Evolutionary conservation across 805 yeast species (phyloP), one percentile per base, ranked within the genome.

Genomic region (Wickerhamomyces queroliae): DNA sequence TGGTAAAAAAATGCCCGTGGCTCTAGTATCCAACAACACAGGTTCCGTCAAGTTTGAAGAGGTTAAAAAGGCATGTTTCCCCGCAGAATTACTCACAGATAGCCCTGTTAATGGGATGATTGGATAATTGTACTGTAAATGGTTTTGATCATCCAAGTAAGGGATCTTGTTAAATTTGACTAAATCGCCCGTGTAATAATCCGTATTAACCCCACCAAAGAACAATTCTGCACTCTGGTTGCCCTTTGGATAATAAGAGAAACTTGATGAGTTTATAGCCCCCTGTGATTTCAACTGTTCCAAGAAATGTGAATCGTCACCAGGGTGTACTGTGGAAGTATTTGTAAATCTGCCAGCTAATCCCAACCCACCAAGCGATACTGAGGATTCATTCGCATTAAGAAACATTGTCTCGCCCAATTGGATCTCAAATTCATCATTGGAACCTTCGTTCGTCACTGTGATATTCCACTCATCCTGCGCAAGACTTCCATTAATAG

Each of bases 121-220:
- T 17, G 76, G 78, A 35, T 57, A 59, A 9, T 69, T 71, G 15
- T 46, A 38, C 17, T 62, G 57, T 2, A 52, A 31, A 2, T 30
- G 36, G 11, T 35, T 33, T 4, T 56, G 47, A 7, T 21, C 11
- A 32, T 59, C 58, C 12, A 46, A 29, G 20, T 62, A 64, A 8
- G 83, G 76, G 3, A 80, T 53, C 49, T 71, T 70, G 29, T 74
- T 68, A 48, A 70, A 82, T 31, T 61, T 56, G 20, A 68, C 70
- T 13, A 81, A 55, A 24, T 68, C 64, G 1, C 80, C 84, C 7
- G 49, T 47, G 43, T 56, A 73, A 35, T 67, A 64, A 22, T 62
- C 56, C 9, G 66, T 60, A 49, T 79, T 76, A 4, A 83, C 74
- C 3, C 75, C 78, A 10, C 93, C 90, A 2, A 81, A 62, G 7